Evolutionary conservation across 495 filamentous ascomycete species (phyloP).

Genomic region (Trichoderma erinaceum): DNA sequence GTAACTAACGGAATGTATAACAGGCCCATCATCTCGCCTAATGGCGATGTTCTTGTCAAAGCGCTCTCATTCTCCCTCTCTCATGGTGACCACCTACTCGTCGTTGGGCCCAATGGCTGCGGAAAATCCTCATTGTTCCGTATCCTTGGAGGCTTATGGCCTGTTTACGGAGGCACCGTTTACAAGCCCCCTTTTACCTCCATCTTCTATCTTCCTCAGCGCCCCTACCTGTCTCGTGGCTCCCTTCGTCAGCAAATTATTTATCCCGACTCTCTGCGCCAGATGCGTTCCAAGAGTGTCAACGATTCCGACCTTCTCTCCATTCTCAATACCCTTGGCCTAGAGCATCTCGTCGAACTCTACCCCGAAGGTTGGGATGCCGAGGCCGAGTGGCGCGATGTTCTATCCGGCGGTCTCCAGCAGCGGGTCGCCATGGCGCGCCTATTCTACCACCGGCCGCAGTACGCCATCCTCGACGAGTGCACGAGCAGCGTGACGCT

Average conservation of each 20-base stretch:
- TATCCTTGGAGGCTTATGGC: slow-evolving; percentile 94
- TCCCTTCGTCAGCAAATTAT: slow-evolving; percentile 91
- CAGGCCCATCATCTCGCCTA: slow-evolving; percentile 89
- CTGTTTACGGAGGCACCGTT: slow-evolving; percentile 93
- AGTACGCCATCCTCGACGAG: slow-evolving; percentile 92
- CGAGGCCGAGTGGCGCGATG: slow-evolving; percentile 93
- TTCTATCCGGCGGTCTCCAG: slow-evolving; percentile 82
- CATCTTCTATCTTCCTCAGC: slow-evolving; percentile 98
- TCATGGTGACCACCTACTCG: slow-evolving; percentile 82
- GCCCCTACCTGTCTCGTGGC: slow-evolving; percentile 85
- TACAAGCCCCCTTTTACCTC: slow-evolving; percentile 80
- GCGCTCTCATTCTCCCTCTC: slow-evolving; percentile 80
- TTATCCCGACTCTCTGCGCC: slow-evolving; percentile 83
- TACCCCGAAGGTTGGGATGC: slow-evolving; percentile 81
- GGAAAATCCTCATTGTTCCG: slow-evolving; percentile 94
- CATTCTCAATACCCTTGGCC: slow-evolving; percentile 72
- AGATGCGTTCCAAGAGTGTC: slow-evolving; percentile 78
- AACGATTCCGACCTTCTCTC: slow-evolving; percentile 73
- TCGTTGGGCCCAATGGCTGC: slow-evolving; percentile 94
- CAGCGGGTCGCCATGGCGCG: slow-evolving; percentile 98
- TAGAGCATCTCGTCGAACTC: slow-evolving; percentile 75
- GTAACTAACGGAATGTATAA: neutral
- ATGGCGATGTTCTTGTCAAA: slow-evolving; percentile 83
- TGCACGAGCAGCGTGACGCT: slow-evolving; percentile 91
- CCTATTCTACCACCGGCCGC: slow-evolving; percentile 89